These are phyloP conservation scores for Labyrinthula sp. DNA, from an alignment of 352 stramenopile species.

Conservation along the genomic window DNA sequence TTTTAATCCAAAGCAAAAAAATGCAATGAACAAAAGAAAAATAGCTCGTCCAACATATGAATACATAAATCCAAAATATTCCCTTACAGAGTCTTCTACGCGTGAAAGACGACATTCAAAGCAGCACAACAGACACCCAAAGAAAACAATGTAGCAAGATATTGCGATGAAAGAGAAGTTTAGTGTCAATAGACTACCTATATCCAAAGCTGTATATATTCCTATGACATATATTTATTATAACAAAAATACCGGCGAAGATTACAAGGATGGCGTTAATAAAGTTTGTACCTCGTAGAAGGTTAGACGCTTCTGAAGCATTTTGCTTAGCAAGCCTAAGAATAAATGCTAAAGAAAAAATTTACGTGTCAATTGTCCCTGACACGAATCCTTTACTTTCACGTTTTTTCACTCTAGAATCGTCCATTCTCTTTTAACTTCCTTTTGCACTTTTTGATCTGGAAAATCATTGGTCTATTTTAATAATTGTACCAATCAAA, in stretches of 20 bases:
- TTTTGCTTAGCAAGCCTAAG: no score
- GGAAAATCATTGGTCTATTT: no score
- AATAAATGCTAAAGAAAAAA: no score
- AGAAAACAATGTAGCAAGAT: constrained; percentile 16
- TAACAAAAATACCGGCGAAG: constrained; percentile 25
- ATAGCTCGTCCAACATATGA: constrained; percentile 15
- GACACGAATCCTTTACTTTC: no score
- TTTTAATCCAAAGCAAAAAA: constrained; percentile 7
- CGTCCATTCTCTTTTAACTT: no score
- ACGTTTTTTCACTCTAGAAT: no score
- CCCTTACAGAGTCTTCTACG: constrained; percentile 9
- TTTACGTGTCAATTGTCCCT: no score
- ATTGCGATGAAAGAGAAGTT: constrained; percentile 13
- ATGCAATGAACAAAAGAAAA: constrained; percentile 28
- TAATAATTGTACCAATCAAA: no score
- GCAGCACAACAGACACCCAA: constrained; percentile 25
- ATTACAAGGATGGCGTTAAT: constrained; percentile 24
- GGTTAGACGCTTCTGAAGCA: constrained; percentile 7
- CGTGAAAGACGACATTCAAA: constrained; percentile 25
- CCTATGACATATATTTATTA: no score
- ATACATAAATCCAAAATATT: constrained; percentile 30
- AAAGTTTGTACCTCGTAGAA: constrained; percentile 13
- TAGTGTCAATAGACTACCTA: constrained; percentile 19
- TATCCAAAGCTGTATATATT: constrained; percentile 8
- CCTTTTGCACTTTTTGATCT: no score